These are phyloP conservation scores for Penicillium sumatraense DNA, from an alignment of 2,329 filamentous ascomycete species.

Conservation along the genomic window DNA sequence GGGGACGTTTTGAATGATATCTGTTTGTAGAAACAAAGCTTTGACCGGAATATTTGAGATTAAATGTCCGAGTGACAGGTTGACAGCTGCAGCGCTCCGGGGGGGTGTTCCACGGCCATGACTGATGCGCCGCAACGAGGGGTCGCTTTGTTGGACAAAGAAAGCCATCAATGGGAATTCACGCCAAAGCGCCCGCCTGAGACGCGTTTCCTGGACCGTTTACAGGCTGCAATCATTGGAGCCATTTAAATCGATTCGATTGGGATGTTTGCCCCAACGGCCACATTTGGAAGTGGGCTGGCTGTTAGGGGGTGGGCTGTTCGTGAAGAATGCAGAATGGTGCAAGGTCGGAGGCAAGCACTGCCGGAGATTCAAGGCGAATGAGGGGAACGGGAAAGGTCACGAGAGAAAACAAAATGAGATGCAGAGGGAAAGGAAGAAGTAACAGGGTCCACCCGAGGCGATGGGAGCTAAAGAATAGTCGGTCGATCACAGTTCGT, in stretches of 20 bases:
- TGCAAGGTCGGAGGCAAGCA: slow-evolving; percentile 2
- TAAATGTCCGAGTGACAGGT: neutral
- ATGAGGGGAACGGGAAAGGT: neutral
- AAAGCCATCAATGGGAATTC: slow-evolving; percentile 9
- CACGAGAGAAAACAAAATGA: too few relatives aligned
- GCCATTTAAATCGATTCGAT: neutral
- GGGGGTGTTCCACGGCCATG: neutral
- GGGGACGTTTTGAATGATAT: neutral
- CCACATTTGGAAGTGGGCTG: slow-evolving; percentile 16
- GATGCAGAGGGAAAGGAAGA: neutral
- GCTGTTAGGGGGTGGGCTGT: neutral
- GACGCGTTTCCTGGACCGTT: neutral
- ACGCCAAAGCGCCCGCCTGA: neutral
- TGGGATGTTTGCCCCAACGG: slow-evolving; percentile 6
- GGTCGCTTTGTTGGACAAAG: slow-evolving; percentile 15
- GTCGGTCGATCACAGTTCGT: neutral
- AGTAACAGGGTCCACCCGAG: neutral
- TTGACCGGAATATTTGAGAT: neutral
- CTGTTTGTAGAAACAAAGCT: neutral
- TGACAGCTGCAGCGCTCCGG: neutral
- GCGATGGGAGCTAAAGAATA: neutral
- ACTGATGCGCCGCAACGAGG: neutral
- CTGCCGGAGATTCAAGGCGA: neutral
- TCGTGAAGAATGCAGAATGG: neutral
- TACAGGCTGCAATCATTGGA: neutral